Evolutionary conservation across 371 early-diverging fungal species (phyloP).

Genomic region (Saksenaea vasiformis): DNA sequence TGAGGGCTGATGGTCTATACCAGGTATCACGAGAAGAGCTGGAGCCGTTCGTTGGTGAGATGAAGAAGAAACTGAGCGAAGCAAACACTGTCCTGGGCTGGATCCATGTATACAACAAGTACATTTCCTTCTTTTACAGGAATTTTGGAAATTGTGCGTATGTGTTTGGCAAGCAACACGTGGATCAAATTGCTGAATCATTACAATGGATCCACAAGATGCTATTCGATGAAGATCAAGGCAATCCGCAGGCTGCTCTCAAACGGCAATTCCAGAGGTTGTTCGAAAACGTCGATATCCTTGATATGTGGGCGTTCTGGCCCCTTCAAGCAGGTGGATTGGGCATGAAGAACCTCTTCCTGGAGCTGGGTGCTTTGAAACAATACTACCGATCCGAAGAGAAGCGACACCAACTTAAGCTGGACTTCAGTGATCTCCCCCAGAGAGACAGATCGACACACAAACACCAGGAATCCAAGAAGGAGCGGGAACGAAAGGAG

Average conservation of each 20-base stretch:
- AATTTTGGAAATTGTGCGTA: slow-evolving; percentile 15
- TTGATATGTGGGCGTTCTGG: slow-evolving; percentile 23
- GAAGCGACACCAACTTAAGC: neutral
- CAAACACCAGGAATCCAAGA: neutral
- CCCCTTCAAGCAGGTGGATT: slow-evolving; percentile 20
- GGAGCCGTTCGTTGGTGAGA: slow-evolving; percentile 4
- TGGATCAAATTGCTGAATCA: slow-evolving; percentile 6
- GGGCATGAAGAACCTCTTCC: slow-evolving; percentile 10
- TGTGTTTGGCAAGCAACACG: slow-evolving; percentile 19
- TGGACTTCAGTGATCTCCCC: neutral
- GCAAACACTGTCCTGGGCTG: slow-evolving; percentile 17
- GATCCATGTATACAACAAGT: slow-evolving; percentile 28
- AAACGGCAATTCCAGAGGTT: neutral
- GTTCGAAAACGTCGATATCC: neutral
- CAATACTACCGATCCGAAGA: neutral
- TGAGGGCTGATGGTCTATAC: slow-evolving; percentile 7
- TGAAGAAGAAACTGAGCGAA: slow-evolving; percentile 6
- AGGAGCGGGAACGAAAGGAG: neutral
- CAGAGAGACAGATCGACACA: neutral
- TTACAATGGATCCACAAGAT: slow-evolving; percentile 10
- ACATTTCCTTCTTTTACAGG: slow-evolving; percentile 20
- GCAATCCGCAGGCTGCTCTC: slow-evolving; percentile 9
- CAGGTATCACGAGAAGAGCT: neutral
- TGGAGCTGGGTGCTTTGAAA: slow-evolving; percentile 8
- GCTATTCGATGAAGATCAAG: slow-evolving; percentile 11